phyloP scores from a whole-genome alignment of 805 yeast species.

The Candida nemodendra region DNA sequence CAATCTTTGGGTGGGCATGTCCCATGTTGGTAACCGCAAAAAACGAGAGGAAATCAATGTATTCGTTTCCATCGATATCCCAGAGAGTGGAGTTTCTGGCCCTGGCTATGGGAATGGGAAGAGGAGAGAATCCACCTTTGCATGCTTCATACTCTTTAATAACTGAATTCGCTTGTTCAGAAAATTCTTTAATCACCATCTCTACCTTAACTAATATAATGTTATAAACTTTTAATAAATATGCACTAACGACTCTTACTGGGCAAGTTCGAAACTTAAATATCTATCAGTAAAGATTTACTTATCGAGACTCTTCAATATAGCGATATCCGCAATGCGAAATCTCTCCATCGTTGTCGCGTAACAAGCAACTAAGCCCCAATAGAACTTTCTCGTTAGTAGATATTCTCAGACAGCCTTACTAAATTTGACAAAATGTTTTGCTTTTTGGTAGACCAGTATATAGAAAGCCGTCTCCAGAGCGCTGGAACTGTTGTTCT shows the following conservation, averaged over 20 bases:
- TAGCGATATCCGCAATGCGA: background rate
- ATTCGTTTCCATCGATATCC: slow-evolving; percentile 30
- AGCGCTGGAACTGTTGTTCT: too few species aligned
- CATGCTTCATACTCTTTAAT: slow-evolving; percentile 16
- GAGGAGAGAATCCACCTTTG: slow-evolving; percentile 25
- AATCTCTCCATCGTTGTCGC: background rate
- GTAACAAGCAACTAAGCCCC: background rate
- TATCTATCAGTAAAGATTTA: too few species aligned
- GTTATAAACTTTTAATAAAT: background rate
- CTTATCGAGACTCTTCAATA: background rate
- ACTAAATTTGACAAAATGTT: too few species aligned
- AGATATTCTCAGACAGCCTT: too few species aligned
- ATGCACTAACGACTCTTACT: too few species aligned
- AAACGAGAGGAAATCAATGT: slow-evolving; percentile 29
- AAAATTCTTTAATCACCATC: slow-evolving; percentile 5
- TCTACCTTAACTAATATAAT: background rate
- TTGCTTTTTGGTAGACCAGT: too few species aligned
- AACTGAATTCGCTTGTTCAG: slow-evolving; percentile 6
- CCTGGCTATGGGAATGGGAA: slow-evolving; percentile 23
- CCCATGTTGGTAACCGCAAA: slow-evolving; percentile 34
- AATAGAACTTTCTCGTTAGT: background rate
- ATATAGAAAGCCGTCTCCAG: too few species aligned
- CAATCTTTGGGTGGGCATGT: slow-evolving; percentile 30
- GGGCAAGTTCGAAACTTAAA: too few species aligned
- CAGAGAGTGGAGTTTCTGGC: slow-evolving; percentile 24